A percentile compares a stretch with the other conserved stretches of the same genome.
phyloP scores from a whole-genome alignment of 2,329 filamentous ascomycete genomes.

The Xylaria polymorpha region DNA sequence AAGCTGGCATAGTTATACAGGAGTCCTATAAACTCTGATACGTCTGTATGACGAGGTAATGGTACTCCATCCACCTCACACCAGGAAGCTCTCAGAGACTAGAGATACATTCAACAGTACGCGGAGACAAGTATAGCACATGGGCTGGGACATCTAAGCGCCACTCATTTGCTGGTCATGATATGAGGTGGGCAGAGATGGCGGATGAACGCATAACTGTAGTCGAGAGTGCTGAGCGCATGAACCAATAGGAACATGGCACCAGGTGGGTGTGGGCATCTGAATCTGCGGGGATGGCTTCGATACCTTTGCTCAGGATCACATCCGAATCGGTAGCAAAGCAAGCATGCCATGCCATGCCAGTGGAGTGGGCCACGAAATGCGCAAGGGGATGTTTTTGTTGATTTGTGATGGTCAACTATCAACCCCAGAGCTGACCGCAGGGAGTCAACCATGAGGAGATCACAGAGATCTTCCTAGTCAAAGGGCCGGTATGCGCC shows the following conservation, averaged over 20 bases:
- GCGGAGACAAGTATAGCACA: slow-evolving; percentile 53
- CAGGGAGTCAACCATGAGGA: slow-evolving; percentile 46
- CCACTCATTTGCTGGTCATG: slow-evolving; percentile 57
- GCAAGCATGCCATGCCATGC: slow-evolving; percentile 48
- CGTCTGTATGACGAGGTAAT: slow-evolving; percentile 27
- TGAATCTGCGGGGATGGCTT: slow-evolving; percentile 49
- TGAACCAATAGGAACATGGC: slow-evolving; percentile 55
- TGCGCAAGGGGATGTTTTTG: slow-evolving; percentile 48
- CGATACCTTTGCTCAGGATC: slow-evolving; percentile 45
- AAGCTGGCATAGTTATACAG: slow-evolving; percentile 24
- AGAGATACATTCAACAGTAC: slow-evolving; percentile 45
- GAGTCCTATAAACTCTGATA: slow-evolving; percentile 29
- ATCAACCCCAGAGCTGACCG: slow-evolving; percentile 44
- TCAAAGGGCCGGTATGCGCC: slow-evolving; percentile 37
- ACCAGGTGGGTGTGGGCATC: slow-evolving; percentile 50
- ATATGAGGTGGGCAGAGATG: slow-evolving; percentile 59
- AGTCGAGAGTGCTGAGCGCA: slow-evolving; percentile 54
- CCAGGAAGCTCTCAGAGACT: slow-evolving; percentile 26
- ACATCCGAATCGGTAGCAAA: slow-evolving; percentile 51
- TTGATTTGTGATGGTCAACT: slow-evolving; percentile 46
- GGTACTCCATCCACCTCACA: slow-evolving; percentile 35
- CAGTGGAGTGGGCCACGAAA: slow-evolving; percentile 46
- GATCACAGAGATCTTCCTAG: slow-evolving; percentile 50
- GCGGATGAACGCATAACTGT: slow-evolving; percentile 66
- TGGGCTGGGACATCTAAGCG: slow-evolving; percentile 55